Evolutionary conservation across 2,329 filamentous ascomycete species (phyloP), one percentile per base, ranked within the genome.

Genomic region (Elsinoe ampelina): DNA sequence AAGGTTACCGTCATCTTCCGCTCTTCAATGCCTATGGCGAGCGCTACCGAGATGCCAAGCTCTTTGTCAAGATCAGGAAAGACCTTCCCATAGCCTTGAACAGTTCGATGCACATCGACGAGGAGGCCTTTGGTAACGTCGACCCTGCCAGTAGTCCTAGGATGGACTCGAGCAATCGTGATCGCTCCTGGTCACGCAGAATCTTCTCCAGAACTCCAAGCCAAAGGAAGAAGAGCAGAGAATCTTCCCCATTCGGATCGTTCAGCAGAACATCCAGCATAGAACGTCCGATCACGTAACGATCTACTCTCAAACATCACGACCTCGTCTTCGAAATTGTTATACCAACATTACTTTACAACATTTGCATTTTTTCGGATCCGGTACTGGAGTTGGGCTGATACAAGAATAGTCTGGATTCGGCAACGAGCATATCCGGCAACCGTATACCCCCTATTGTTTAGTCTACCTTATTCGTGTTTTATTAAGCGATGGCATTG

Each of bases 1-100:
- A 93, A 71, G 93, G 93, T 26, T 97, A 93, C 71, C 89, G 92
- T 60, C 95, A 95, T 59, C 77, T 97, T 55, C 93, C 92, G 10
- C 78, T 98, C 13, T 86, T 89, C 70, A 91, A 97, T 72, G 80
- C 83, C 57, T 87, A 89, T 61, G 93, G 91, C 59, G 91, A 96
- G 64, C 89, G 91, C 64, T 97, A 95, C 69, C 79, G 96, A 42
- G 96, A 96, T 72, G 95, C 93, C 2, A 95, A 90, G 10, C 77
- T 98, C 13, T 95, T 97, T 71, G 95, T 91, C 75, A 85, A 85
- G 66, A 87, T 97, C 72, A 84, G 84, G 63, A 86, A 83, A 62
- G 75, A 80, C 59, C 59, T 63, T 13, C 65, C 66, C 1, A 58
- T 66, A 39, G 60, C 65, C 6, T 56, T 66, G 50, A 45, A 56